Evolutionary conservation across 2,329 filamentous ascomycete species (phyloP).

Genomic region (Colletotrichum tropicale): DNA sequence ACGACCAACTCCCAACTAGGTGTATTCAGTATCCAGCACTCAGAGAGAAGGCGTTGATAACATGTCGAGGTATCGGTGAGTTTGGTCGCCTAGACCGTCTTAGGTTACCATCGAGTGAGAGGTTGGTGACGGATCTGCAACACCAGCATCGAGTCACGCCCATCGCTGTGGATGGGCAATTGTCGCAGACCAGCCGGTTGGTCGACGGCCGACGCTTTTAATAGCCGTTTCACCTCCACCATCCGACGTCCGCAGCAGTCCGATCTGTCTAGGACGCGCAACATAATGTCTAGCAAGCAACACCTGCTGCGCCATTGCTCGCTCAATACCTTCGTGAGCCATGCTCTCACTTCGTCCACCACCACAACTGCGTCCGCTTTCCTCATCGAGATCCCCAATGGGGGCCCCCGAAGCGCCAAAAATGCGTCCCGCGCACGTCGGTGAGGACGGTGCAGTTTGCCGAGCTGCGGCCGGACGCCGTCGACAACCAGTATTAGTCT

Average conservation of each 20-base stretch:
- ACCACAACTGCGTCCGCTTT: neutral
- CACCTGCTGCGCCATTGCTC: slow-evolving; percentile 8
- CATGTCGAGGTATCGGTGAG: neutral
- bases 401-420: neutral
- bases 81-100: neutral
- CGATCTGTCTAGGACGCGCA: slow-evolving; percentile 1
- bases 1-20: neutral
- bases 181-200: slow-evolving; percentile 12
- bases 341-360: neutral
- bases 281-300: neutral
- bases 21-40: neutral
- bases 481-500: neutral
- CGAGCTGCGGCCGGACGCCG: neutral
- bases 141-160: slow-evolving; percentile 12
- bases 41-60: neutral
- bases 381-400: neutral
- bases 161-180: neutral
- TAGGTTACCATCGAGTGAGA: neutral
- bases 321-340: neutral
- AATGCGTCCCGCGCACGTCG: neutral
- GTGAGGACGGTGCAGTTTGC: neutral
- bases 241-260: neutral
- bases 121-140: slow-evolving; percentile 15
- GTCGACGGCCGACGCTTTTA: slow-evolving; percentile 14
- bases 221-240: slow-evolving; percentile 16